Evolutionary conservation across 177 flowering plant species (phyloP).

Genomic region (Vitis hybrid): DNA sequence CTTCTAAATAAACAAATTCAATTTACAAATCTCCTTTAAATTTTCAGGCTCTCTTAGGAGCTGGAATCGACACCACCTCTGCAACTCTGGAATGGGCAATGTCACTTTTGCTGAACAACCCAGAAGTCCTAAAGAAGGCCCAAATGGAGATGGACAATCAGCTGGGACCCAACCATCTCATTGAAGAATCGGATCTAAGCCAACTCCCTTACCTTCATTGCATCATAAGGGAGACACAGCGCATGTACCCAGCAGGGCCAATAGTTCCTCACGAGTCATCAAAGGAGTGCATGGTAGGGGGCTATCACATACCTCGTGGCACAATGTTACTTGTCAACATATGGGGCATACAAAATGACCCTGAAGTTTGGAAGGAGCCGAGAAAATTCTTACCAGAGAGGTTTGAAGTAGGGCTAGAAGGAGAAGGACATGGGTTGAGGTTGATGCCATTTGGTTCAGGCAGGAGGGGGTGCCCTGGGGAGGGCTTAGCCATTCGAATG

Average conservation of each 20-base stretch:
- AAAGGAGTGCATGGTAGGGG: constrained; percentile 10
- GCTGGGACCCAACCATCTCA: not conserved
- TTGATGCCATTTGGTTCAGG: constrained; percentile 22
- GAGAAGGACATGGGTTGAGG: constrained; percentile 1
- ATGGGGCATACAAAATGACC: constrained; percentile 14
- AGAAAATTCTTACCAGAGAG: constrained; percentile 23
- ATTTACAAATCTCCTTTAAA: too few relatives aligned
- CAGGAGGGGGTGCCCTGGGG: not conserved
- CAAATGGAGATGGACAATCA: constrained; percentile 1
- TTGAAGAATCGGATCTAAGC: constrained; percentile 8
- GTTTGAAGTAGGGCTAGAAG: not conserved
- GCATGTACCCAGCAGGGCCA: constrained; percentile 20
- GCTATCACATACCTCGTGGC: constrained; percentile 12
- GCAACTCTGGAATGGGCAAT: constrained; percentile 20
- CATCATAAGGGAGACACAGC: constrained; percentile 17
- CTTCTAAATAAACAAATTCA: too few relatives aligned
- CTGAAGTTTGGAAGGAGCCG: constrained; percentile 10
- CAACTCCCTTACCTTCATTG: constrained; percentile 13
- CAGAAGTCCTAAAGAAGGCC: not conserved
- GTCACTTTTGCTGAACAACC: constrained; percentile 15
- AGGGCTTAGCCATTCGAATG: too few relatives aligned
- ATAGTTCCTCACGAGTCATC: constrained; percentile 24
- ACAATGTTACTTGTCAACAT: constrained; percentile 21
- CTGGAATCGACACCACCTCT: constrained; percentile 18
- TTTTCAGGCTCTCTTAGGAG: constrained; percentile 4